phyloP scores from a whole-genome alignment of 352 stramenopile genomes.

The Phytophthora meadii region DNA sequence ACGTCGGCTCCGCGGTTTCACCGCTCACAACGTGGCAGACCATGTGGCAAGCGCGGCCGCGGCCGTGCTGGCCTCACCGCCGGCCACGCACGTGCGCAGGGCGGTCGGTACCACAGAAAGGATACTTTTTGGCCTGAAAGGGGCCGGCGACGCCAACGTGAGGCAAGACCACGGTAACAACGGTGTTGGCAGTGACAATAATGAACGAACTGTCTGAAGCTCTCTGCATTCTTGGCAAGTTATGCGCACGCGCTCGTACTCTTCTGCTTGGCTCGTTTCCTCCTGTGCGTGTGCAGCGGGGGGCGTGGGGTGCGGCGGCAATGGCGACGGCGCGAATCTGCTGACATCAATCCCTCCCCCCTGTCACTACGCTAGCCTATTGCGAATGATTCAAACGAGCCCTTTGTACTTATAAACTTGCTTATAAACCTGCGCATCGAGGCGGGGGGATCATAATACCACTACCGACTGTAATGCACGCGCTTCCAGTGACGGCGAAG shows the following conservation, averaged over 20 bases:
- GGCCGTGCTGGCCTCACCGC: constrained; percentile 8
- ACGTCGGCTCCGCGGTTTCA: constrained; percentile 6
- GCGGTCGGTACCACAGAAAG: constrained; percentile 22
- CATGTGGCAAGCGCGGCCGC: constrained; percentile 22
- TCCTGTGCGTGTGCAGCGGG: constrained; percentile 11
- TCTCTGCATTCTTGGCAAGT: constrained; percentile 42
- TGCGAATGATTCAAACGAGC: constrained; percentile 41
- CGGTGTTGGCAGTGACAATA: background rate
- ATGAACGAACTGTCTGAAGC: constrained; percentile 32
- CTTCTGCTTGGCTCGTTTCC: constrained; percentile 38
- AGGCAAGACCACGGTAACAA: constrained; percentile 3
- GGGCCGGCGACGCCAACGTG: background rate
- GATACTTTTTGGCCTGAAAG: constrained; percentile 30
- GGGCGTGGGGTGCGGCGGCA: background rate
- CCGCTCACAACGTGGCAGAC: constrained; percentile 23
- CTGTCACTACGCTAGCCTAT: constrained; percentile 17
- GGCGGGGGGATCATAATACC: constrained; percentile 45
- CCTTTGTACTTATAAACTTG: constrained; percentile 59
- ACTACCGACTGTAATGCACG: constrained; percentile 52
- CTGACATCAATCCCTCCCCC: constrained; percentile 9
- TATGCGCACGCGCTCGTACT: constrained; percentile 42
- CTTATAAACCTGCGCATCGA: constrained; percentile 53
- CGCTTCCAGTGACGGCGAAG: constrained; percentile 45
- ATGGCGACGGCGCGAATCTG: background rate
- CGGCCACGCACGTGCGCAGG: constrained; percentile 19